Conservation (phyloP, 2,329 filamentous ascomycete genomes). For the Coniochaeta sp. region DNA sequence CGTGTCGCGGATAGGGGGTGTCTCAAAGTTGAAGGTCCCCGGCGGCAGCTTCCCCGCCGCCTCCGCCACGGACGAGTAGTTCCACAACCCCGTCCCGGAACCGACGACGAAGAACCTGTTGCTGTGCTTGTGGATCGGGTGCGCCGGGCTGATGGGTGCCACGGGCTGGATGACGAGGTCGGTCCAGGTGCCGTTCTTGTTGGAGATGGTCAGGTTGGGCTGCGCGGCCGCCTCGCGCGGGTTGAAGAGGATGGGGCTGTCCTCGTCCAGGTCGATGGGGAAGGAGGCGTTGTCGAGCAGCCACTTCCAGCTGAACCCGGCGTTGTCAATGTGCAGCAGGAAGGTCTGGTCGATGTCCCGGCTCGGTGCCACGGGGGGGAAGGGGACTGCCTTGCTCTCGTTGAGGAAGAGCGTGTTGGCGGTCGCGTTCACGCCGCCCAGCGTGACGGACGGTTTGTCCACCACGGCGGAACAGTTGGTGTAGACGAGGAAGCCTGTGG, state of each 20-base stretch:
- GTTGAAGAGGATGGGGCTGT: slow-evolving; percentile 5
- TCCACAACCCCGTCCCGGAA: slow-evolving; percentile 25
- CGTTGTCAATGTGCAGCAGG: slow-evolving; percentile 19
- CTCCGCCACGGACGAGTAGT: slow-evolving; percentile 31
- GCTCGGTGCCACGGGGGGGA: background rate
- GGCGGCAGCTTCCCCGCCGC: slow-evolving; percentile 24
- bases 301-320: slow-evolving; percentile 21
- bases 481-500: slow-evolving; percentile 5
- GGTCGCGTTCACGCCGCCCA: background rate
- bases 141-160: background rate
- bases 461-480: background rate
- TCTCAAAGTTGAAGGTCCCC: slow-evolving; percentile 33
- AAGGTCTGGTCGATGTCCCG: background rate
- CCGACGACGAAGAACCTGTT: slow-evolving; percentile 39
- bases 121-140: slow-evolving; percentile 37
- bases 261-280: background rate
- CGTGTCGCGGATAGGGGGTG: slow-evolving; percentile 32
- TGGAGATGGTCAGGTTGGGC: slow-evolving; percentile 5
- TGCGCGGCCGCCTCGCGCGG: background rate
- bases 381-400: background rate
- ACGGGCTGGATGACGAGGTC: slow-evolving; percentile 25
- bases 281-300: slow-evolving; percentile 10
- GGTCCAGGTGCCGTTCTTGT: slow-evolving; percentile 27
- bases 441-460: background rate
- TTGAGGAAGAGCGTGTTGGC: background rate